Conservation (phyloP, 139 green algal genomes). For the Haematococcus sp. region DNA sequence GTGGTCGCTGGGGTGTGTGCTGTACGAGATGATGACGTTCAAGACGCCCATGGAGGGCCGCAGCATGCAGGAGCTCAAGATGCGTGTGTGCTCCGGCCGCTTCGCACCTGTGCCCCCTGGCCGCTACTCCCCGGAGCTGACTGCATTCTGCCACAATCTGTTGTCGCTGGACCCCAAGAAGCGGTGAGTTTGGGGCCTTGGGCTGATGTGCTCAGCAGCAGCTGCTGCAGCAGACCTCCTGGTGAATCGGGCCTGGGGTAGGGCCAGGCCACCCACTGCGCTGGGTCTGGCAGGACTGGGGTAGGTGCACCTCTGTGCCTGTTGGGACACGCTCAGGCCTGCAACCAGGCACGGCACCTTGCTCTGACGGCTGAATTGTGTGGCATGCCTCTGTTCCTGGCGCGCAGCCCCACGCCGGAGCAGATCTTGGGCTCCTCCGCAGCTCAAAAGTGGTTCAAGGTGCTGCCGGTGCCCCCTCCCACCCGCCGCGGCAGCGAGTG, state of each 20-base stretch:
- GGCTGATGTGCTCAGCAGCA: background rate
- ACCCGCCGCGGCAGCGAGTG: slow-evolving; percentile 12
- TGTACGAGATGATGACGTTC: slow-evolving; percentile 85
- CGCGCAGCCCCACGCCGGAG: slow-evolving; percentile 30
- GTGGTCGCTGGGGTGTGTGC: slow-evolving; percentile 75
- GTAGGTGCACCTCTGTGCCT: too few species aligned
- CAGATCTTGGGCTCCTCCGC: slow-evolving; percentile 39
- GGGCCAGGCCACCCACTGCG: too few species aligned
- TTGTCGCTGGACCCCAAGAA: slow-evolving; percentile 54
- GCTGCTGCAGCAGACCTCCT: background rate
- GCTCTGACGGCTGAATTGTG: background rate
- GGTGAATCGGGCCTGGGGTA: too few species aligned
- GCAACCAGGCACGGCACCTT: too few species aligned
- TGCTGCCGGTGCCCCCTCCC: slow-evolving; percentile 19
- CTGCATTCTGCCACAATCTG: slow-evolving; percentile 49
- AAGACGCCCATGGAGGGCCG: slow-evolving; percentile 69
- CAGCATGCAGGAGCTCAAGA: slow-evolving; percentile 62
- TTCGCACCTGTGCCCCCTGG: slow-evolving; percentile 46
- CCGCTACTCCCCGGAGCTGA: slow-evolving; percentile 60
- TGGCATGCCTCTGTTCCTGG: background rate
- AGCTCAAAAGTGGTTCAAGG: slow-evolving; percentile 30
- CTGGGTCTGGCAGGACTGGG: too few species aligned
- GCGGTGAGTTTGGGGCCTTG: slow-evolving; percentile 19
- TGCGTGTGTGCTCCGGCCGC: slow-evolving; percentile 49
- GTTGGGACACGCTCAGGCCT: too few species aligned